A percentile compares a stretch with the other conserved stretches of the same genome.
Conservation (phyloP, 768 basidiomycete species). For the Panellus pusillus region DNA sequence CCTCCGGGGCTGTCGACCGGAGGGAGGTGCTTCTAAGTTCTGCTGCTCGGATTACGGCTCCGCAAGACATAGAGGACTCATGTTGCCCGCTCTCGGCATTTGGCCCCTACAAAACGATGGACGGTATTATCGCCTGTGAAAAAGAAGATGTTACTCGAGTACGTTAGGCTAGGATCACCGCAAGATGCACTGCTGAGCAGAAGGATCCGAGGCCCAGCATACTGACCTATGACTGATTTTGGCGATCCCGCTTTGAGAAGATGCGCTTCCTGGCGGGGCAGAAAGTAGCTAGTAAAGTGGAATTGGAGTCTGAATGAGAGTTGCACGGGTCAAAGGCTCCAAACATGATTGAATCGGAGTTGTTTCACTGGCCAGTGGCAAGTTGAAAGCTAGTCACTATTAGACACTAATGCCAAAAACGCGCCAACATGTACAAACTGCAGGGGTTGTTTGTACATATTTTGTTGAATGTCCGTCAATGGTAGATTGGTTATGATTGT, state of each 20-base stretch:
- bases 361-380: too few relatives aligned
- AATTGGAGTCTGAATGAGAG: too few relatives aligned
- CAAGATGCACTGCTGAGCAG: slow-evolving; percentile 6
- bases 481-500: background rate
- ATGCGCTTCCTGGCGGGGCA: too few relatives aligned
- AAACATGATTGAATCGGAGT: too few relatives aligned
- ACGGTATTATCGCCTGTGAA: background rate
- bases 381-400: too few relatives aligned
- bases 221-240: too few relatives aligned
- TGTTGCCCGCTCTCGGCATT: background rate
- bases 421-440: background rate
- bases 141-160: slow-evolving; percentile 6
- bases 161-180: slow-evolving; percentile 16
- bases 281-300: too few relatives aligned
- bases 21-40: slow-evolving; percentile 17
- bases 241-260: too few relatives aligned
- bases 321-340: too few relatives aligned
- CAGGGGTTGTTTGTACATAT: background rate
- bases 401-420: too few relatives aligned
- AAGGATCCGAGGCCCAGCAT: background rate
- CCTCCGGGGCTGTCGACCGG: slow-evolving; percentile 15
- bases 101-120: too few relatives aligned
- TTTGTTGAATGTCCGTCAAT: background rate
- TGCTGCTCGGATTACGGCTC: slow-evolving; percentile 17
- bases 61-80: background rate